Conservation (phyloP, 495 filamentous ascomycete genomes). For the Aspergillus avenaceus region DNA sequence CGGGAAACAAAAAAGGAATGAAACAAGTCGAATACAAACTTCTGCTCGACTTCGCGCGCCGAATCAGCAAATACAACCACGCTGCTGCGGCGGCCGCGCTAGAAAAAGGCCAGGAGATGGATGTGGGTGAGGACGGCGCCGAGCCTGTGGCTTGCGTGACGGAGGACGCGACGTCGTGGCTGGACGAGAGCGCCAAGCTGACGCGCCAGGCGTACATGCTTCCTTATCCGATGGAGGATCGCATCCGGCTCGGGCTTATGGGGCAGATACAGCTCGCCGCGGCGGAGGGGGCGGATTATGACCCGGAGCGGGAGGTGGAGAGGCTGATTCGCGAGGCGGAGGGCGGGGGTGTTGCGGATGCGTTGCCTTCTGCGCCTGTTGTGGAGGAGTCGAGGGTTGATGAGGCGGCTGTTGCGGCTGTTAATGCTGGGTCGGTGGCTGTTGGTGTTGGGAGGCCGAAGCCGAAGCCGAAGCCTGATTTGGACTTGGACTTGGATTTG, state of each 20-base stretch:
- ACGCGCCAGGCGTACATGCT: conserved; percentile 43
- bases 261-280: conserved; percentile 40
- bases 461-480: conserved; percentile 37
- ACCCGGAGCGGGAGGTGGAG: conserved; percentile 40
- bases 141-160: conserved; percentile 40
- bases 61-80: conserved; percentile 47
- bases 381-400: conserved; percentile 21
- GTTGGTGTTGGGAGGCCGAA: conserved; percentile 20
- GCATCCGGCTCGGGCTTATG: conserved; percentile 47
- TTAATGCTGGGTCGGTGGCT: conserved; percentile 30
- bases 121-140: conserved; percentile 14
- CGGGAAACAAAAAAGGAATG: conserved; percentile 5
- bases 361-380: conserved; percentile 14
- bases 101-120: conserved; percentile 25
- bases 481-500: conserved; percentile 42
- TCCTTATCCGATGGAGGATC: conserved; percentile 45
- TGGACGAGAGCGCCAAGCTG: conserved; percentile 41
- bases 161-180: conserved; percentile 41
- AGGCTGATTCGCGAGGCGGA: conserved; percentile 40
- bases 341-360: conserved; percentile 30
- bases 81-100: conserved; percentile 39
- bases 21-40: conserved; percentile 44
- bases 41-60: conserved; percentile 42
- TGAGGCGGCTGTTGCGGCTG: conserved; percentile 36
- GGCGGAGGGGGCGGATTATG: conserved; percentile 23